Conservation (phyloP, 2,329 filamentous ascomycete species). For the Scedosporium minutisporum region DNA sequence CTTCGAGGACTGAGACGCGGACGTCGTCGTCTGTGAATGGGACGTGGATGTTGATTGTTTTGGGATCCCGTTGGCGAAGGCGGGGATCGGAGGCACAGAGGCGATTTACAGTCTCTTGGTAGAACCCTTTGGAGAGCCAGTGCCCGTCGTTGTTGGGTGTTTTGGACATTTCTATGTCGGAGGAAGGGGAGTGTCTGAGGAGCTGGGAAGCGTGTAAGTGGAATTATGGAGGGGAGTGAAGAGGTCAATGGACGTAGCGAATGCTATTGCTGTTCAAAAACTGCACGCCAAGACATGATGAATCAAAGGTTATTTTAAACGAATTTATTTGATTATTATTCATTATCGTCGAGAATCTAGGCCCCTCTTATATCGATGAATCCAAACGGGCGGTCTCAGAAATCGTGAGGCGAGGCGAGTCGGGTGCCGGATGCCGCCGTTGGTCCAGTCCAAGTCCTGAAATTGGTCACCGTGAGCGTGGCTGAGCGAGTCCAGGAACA, state of each 20-base stretch:
- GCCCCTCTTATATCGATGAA: not conserved
- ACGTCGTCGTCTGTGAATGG: constrained; percentile 9
- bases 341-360: not conserved
- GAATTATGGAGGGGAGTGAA: not conserved
- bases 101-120: constrained; percentile 9
- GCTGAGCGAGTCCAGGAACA: not conserved
- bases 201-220: not conserved
- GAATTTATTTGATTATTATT: not conserved
- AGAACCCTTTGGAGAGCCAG: constrained; percentile 3
- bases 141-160: not conserved
- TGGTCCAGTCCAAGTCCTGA: not conserved
- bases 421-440: not conserved
- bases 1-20: constrained; percentile 11
- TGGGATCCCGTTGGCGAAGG: constrained; percentile 13
- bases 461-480: not conserved
- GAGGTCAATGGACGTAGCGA: not conserved
- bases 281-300: not conserved
- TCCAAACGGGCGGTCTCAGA: not conserved
- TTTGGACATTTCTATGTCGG: not conserved
- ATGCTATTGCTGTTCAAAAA: not conserved
- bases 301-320: not conserved
- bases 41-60: constrained; percentile 11
- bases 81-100: constrained; percentile 13
- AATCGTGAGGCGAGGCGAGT: not conserved
- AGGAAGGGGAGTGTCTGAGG: not conserved